phyloP scores from a whole-genome alignment of 495 filamentous ascomycete genomes.

The Trichoderma gamsii region DNA sequence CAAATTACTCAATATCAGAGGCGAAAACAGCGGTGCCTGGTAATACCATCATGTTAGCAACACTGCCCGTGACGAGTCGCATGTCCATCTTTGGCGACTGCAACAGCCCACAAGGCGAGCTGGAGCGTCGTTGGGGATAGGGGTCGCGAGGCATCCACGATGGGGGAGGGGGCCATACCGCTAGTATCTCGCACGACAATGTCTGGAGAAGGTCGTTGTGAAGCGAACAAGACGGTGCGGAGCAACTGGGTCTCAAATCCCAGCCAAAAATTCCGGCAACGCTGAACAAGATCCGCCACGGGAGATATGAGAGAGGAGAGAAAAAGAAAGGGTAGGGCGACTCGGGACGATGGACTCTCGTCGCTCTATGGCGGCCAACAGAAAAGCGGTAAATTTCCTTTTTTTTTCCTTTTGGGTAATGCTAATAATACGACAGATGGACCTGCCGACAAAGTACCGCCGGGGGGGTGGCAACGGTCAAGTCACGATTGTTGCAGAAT shows the following conservation, averaged over 20 bases:
- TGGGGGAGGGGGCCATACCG: not conserved
- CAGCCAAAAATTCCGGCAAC: not conserved
- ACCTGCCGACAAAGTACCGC: conserved; percentile 12
- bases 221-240: conserved; percentile 8
- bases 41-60: not conserved
- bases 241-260: conserved; percentile 11
- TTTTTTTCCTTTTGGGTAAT: conserved; percentile 5
- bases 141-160: conserved; percentile 8
- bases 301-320: not conserved
- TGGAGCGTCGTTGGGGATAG: conserved; percentile 1
- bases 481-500: not conserved
- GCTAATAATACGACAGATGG: conserved; percentile 8
- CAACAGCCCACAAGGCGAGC: not conserved
- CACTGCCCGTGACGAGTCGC: not conserved
- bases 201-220: not conserved
- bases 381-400: conserved; percentile 10
- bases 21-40: conserved; percentile 11
- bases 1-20: conserved; percentile 12
- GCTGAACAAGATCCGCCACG: not conserved
- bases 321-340: not conserved
- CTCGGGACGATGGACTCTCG: not conserved
- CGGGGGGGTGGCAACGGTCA: conserved; percentile 4
- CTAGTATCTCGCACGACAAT: not conserved
- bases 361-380: not conserved
- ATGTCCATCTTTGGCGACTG: not conserved